A percentile compares a stretch with the other conserved stretches of the same genome.
These are phyloP conservation scores for Microbotryum scabiosae DNA, from an alignment of 1,284 basidiomycete species.

Conservation along the genomic window DNA sequence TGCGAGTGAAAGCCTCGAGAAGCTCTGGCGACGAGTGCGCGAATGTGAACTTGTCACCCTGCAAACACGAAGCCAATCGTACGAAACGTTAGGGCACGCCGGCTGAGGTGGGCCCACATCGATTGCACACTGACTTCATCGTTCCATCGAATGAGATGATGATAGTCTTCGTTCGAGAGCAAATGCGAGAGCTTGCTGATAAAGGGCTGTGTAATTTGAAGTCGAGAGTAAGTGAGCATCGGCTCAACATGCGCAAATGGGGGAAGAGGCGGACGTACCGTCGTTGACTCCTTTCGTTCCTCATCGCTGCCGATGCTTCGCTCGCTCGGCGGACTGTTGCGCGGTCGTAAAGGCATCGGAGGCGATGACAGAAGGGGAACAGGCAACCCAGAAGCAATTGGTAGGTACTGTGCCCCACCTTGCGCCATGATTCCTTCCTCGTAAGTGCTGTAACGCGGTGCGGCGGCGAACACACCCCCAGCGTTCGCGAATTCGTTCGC, in stretches of 20 bases:
- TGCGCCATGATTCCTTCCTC: too few relatives aligned
- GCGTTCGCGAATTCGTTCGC: too few relatives aligned
- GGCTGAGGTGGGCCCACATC: background rate
- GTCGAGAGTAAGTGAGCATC: too few relatives aligned
- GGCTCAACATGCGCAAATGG: background rate
- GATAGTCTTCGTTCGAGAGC: slow-evolving; percentile 2
- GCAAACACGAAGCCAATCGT: background rate
- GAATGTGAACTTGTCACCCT: slow-evolving; percentile 21
- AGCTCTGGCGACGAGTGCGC: slow-evolving; percentile 7
- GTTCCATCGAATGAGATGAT: slow-evolving; percentile 18
- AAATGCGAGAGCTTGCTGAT: slow-evolving; percentile 12
- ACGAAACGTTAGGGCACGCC: background rate
- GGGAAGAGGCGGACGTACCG: background rate
- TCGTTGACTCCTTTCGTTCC: background rate
- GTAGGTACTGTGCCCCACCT: too few relatives aligned
- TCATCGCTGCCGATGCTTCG: too few relatives aligned
- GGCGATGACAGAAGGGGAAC: too few relatives aligned
- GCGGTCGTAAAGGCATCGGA: too few relatives aligned
- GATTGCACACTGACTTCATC: background rate
- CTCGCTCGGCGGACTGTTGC: too few relatives aligned
- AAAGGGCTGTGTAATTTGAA: too few relatives aligned
- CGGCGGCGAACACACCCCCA: too few relatives aligned
- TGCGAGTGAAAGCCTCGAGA: slow-evolving; percentile 3
- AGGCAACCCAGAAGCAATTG: too few relatives aligned
- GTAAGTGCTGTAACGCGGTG: too few relatives aligned